Percentiles rank a stretch among this genome's conserved stretches.
phyloP scores from a whole-genome alignment of 352 stramenopile genomes.

The Thalassiosira oceanica region DNA sequence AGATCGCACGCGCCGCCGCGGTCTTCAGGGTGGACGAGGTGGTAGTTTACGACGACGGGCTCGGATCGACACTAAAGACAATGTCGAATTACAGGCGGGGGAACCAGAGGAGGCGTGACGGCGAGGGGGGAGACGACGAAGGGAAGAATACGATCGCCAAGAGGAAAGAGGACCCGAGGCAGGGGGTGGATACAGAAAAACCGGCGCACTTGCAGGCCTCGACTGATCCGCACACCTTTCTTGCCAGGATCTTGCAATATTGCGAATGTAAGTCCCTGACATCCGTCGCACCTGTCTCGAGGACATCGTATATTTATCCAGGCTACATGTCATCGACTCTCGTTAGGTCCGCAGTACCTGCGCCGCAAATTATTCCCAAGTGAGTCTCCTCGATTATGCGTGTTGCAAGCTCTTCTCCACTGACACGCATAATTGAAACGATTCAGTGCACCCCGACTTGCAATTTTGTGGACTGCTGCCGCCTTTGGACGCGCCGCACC shows the following conservation, averaged over 20 bases:
- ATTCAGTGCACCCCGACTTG: slow-evolving; percentile 95
- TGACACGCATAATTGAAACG: no score
- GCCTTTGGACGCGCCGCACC: slow-evolving; percentile 95
- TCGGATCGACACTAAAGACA: slow-evolving; percentile 66
- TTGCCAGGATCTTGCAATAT: slow-evolving; percentile 93
- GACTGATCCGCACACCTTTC: slow-evolving; percentile 80
- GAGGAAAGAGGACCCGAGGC: neutral
- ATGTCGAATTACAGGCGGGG: slow-evolving; percentile 49
- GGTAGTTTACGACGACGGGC: slow-evolving; percentile 96
- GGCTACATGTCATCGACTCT: no score
- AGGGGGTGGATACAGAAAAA: slow-evolving; percentile 7
- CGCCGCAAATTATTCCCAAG: slow-evolving; percentile 94
- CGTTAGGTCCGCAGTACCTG: slow-evolving; percentile 97
- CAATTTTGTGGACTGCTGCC: slow-evolving; percentile 95
- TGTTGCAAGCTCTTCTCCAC: no score
- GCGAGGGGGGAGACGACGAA: slow-evolving; percentile 12
- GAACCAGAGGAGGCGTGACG: slow-evolving; percentile 8
- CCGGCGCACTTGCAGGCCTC: slow-evolving; percentile 28
- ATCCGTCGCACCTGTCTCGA: no score
- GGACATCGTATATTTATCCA: no score
- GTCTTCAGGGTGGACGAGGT: slow-evolving; percentile 99
- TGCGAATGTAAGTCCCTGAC: no score
- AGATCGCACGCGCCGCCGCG: slow-evolving; percentile 93
- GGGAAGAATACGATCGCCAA: slow-evolving; percentile 6
- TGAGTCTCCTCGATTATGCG: no score